Percentiles rank a stretch among this genome's conserved stretches.
Conservation (phyloP, 768 basidiomycete species). For the Crassisporium funariophilum region DNA sequence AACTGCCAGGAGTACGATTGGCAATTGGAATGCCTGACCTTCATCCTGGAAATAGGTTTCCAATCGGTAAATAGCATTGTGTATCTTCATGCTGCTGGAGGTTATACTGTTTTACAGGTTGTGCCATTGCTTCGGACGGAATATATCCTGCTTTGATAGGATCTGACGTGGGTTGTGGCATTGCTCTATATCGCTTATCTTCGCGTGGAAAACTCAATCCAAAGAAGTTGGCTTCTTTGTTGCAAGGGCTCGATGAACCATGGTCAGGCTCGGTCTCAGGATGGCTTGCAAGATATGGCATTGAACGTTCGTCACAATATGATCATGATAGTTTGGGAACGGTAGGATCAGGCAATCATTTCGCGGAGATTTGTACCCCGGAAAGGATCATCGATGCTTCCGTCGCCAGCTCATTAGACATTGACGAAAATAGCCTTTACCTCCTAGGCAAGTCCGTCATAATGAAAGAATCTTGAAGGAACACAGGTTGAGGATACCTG, state of each 20-base stretch:
- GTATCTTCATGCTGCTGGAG: not conserved
- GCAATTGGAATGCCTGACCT: constrained; percentile 42
- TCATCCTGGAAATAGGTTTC: constrained; percentile 39
- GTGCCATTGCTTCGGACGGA: constrained; percentile 35
- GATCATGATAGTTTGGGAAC: constrained; percentile 35
- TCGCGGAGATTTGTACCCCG: constrained; percentile 37
- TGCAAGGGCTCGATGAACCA: constrained; percentile 37
- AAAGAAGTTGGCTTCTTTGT: constrained; percentile 29
- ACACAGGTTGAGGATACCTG: not conserved
- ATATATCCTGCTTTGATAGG: constrained; percentile 43
- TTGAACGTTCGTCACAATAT: constrained; percentile 30
- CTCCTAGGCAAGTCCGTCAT: constrained; percentile 25
- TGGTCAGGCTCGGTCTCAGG: constrained; percentile 34
- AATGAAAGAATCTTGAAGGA: not conserved
- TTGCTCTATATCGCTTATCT: constrained; percentile 35
- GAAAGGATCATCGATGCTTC: constrained; percentile 33
- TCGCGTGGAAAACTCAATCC: constrained; percentile 26
- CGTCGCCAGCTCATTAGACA: constrained; percentile 21
- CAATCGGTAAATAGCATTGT: constrained; percentile 23
- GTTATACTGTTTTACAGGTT: constrained; percentile 22
- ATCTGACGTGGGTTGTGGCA: constrained; percentile 41
- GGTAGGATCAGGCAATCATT: constrained; percentile 40
- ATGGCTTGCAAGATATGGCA: constrained; percentile 37
- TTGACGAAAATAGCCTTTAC: constrained; percentile 30
- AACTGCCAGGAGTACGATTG: constrained; percentile 29